Evolutionary conservation across 2,329 filamentous ascomycete species (phyloP), one percentile per base, ranked within the genome.

Genomic region (Alternaria triticimaculans): DNA sequence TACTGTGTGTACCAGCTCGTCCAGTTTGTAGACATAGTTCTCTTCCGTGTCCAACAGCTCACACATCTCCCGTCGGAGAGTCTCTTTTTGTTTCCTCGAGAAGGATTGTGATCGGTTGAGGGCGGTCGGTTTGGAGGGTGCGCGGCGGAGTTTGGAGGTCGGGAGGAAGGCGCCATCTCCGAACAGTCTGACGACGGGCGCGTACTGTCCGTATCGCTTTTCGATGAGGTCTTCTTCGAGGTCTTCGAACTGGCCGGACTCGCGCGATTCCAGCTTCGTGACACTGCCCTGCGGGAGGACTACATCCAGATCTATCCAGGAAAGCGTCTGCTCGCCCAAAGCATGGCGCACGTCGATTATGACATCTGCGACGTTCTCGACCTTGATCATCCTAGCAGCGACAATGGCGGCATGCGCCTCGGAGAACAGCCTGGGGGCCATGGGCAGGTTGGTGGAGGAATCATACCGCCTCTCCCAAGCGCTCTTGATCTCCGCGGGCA

Each of bases 31-130:
- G 45, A 99, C 93, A 80, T 98, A 99, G 78, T 93, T 90, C 77
- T 96, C 93, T 79, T 99, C 96, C 0, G 96, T 99, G 73, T 97
- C 92, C 33, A 97, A 88, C 63, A 98, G 83, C 79, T 99, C 96
- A 63, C 88, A 90, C 85, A 99, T 90, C 79, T 97, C 95, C 80
- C 94, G 91, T 44, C 94, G 89, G 69, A 97, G 83, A 56, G 92
- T 91, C 70, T 94, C 87, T 76, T 97, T 96, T 75, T 97, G 93
- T 60, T 92, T 89, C 70, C 89, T 90, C 37, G 90, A 87, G 73
- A 97, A 96, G 0, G 90, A 88, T 72, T 90, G 92, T 71, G 88
- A 92, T 69, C 91, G 87, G 77, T 92, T 96, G 51, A 96, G 82
- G 41, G 92, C 90, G 43, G 90, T 94, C 7, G 94, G 92, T 74